phyloP scores from a whole-genome alignment of 768 basidiomycete species.

The Tricholoma flavovirens region DNA sequence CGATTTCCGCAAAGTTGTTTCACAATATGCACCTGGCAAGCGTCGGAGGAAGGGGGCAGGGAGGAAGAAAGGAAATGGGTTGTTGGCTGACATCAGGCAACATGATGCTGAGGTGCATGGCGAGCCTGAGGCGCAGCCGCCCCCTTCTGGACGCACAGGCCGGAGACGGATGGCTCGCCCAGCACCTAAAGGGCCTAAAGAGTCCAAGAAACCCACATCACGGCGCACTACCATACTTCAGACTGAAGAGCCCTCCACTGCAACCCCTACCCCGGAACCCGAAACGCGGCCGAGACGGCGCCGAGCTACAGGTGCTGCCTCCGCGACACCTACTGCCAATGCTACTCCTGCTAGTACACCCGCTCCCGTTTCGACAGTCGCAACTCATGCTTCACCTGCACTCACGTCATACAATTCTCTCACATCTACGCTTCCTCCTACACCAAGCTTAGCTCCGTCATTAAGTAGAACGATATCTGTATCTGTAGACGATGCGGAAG shows the following conservation, averaged over 20 bases:
- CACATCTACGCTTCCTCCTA: not conserved
- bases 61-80: constrained; percentile 77
- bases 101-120: constrained; percentile 58
- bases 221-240: constrained; percentile 37
- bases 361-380: not conserved
- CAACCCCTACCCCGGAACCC: constrained; percentile 68
- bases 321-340: constrained; percentile 1
- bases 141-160: constrained; percentile 33
- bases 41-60: constrained; percentile 55
- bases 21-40: constrained; percentile 60
- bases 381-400: not conserved
- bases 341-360: not conserved
- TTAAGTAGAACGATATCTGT: constrained; percentile 16
- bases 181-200: constrained; percentile 13
- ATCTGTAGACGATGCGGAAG: constrained; percentile 17
- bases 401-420: no score
- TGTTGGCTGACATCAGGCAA: constrained; percentile 75
- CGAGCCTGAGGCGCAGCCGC: constrained; percentile 28
- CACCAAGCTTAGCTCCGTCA: constrained; percentile 3
- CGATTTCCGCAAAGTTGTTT: constrained; percentile 75
- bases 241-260: constrained; percentile 43
- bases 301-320: constrained; percentile 15
- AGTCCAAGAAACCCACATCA: constrained; percentile 28
- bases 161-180: constrained; percentile 29
- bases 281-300: constrained; percentile 30